Conservation (phyloP, 176 grass and related monocot genomes). For the Chloris gayana region DNA sequence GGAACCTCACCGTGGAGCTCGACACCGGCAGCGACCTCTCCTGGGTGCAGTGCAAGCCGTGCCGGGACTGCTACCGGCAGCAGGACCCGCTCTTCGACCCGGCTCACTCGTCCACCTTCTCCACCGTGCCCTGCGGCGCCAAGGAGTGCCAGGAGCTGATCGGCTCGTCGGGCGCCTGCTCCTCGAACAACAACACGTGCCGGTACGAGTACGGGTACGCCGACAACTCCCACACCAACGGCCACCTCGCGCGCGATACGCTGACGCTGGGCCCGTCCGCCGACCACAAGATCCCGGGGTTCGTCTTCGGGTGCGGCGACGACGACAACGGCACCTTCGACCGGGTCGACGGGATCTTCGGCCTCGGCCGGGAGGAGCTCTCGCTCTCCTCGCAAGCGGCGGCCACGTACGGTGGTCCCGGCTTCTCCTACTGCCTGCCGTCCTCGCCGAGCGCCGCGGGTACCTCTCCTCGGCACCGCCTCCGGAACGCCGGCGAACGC, state of each 20-base stretch:
- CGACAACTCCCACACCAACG: conserved; percentile 52
- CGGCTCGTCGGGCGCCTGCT: conserved; percentile 21
- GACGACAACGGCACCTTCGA: conserved; percentile 18
- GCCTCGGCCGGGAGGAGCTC: conserved; percentile 50
- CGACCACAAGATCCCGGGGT: too few relatives aligned
- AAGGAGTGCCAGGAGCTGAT: conserved; percentile 38
- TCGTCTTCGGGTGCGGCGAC: conserved; percentile 76
- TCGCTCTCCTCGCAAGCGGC: conserved; percentile 61
- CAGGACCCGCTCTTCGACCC: conserved; percentile 75
- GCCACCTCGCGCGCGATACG: conserved; percentile 55
- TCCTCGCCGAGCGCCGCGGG: conserved; percentile 41
- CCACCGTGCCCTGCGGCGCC: conserved; percentile 38
- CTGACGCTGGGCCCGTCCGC: conserved; percentile 56
- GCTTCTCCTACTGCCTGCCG: conserved; percentile 84
- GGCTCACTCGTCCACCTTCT: conserved; percentile 45
- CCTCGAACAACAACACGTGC: conserved; percentile 16
- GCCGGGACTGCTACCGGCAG: conserved; percentile 61
- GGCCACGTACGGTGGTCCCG: conserved; percentile 36
- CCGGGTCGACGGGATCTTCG: conserved; percentile 55
- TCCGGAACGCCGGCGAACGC: conserved; percentile 1
- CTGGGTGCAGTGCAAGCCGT: conserved; percentile 82
- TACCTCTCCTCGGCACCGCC: conserved; percentile 54
- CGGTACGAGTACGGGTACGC: conserved; percentile 50
- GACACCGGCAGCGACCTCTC: conserved; percentile 90
- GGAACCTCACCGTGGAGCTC: conserved; percentile 51